Percentiles rank a stretch among this genome's conserved stretches.
phyloP scores from a whole-genome alignment of 1,139 yeast species.

The Wickerhamomyces sp. region DNA sequence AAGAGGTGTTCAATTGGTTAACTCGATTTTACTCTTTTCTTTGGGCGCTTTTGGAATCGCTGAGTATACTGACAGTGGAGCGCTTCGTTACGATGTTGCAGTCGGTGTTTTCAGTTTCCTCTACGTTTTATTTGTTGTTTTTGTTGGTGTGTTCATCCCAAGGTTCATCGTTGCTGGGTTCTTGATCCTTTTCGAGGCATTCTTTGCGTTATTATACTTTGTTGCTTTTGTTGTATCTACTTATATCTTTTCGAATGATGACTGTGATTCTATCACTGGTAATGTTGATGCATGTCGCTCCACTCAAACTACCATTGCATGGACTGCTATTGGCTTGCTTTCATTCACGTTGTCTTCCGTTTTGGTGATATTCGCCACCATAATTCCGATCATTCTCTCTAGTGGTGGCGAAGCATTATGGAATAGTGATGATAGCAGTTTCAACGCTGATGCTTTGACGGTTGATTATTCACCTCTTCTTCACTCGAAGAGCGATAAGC shows the following conservation, averaged over 20 bases:
- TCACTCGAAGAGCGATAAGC: too few relatives aligned
- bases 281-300: background rate
- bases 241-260: background rate
- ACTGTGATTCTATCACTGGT: background rate
- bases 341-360: background rate
- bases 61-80: background rate
- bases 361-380: background rate
- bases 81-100: background rate
- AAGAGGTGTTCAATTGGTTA: background rate
- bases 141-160: background rate
- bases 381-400: background rate
- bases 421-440: too few relatives aligned
- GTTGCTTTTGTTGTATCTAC: background rate
- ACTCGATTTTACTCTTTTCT: background rate
- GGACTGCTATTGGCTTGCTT: background rate
- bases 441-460: too few relatives aligned
- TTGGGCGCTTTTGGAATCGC: background rate
- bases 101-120: background rate
- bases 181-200: background rate
- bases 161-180: background rate
- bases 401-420: background rate
- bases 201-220: background rate
- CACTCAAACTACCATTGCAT: background rate
- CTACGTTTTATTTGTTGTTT: background rate
- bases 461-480: too few relatives aligned